Base-by-base conservation (phyloP, 2,329 filamentous ascomycete genomes). In the Zymoseptoria passerinii region DNA sequence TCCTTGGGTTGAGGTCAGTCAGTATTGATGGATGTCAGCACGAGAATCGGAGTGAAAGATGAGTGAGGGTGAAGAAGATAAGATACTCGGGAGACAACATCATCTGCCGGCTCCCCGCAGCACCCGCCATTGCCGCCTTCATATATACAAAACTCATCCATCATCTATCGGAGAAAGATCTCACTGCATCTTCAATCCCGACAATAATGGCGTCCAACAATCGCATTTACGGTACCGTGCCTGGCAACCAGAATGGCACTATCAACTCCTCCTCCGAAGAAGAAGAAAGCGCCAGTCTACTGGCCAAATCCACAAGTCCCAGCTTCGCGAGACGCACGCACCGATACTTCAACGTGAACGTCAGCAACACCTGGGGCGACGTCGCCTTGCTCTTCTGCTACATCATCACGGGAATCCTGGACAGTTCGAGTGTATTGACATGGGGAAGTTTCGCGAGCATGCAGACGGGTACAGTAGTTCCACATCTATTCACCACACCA, bases 401-500 rank as follows among this genome's bases (percentile, higher is more conserved):
- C 70, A 75, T 89, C 63, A 86, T 91, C 69, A 92, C 89, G 0
- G 89, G 89, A 3, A 76, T 92, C 9, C 80, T 90, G 7, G 89
- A 92, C 73, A 89, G 86, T 73, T 84, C 87, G 2, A 84, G 87
- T 2, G 87, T 89, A 52, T 86, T 85, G 58, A 87, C 87, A 49
- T 92, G 87, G 85, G 87, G 88, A 10, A 86, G 86, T 2, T 92
- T 92, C 66, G 88, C 90, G 48, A 89, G 85, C 66, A 92, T 92
- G 88, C 89, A 92, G 70, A 92, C 88, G 29, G 88, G 87, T 83
- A 67, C 2, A 63, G 76, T 73, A n/a, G 28, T 16, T n/a, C n/a
- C n/a, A n/a, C 19, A 19, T 35, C 54, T 56, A 8, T 35, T 9
- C 19, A 58, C 29, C 29, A 19, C 29, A 28, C 27, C n/a, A n/a